Evolutionary conservation across 108 stramenopile genomes (phyloP).

Genomic region (Nitzschia sp.): DNA sequence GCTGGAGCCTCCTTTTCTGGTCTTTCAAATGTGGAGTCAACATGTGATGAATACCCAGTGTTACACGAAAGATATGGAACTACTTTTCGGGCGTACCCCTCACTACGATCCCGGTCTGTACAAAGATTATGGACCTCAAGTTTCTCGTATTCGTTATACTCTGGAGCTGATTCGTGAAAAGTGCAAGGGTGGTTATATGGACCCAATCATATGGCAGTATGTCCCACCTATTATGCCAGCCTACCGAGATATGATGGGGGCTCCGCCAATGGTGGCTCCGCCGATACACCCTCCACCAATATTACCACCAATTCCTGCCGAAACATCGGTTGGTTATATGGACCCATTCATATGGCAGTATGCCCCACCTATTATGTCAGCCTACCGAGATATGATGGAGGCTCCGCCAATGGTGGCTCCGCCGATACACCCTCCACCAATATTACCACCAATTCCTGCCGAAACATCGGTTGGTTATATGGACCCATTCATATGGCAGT

Average conservation of each 20-base stretch:
- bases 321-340: not conserved
- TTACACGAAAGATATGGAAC: constrained; percentile 43
- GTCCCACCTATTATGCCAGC: not conserved
- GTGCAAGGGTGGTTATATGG: not conserved
- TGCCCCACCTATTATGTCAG: not conserved
- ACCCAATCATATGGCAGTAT: constrained; percentile 1
- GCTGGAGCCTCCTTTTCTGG: constrained; percentile 41
- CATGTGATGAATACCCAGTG: constrained; percentile 48
- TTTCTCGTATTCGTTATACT: not conserved
- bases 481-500: not conserved
- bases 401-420: too few species aligned
- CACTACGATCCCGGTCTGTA: constrained; percentile 20
- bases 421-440: too few species aligned
- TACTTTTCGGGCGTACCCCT: constrained; percentile 42
- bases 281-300: too few species aligned
- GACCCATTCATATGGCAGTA: not conserved
- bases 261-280: too few species aligned
- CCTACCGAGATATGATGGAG: too few species aligned
- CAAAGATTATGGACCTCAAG: not conserved
- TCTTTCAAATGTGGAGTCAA: constrained; percentile 62
- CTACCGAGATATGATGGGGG: not conserved
- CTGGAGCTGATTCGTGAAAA: not conserved
- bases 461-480: not conserved
- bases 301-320: not conserved
- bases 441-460: too few species aligned